A percentile compares a stretch with the other conserved stretches of the same genome.
Conservation (phyloP, 495 filamentous ascomycete genomes). For the Penicillium paxilli region DNA sequence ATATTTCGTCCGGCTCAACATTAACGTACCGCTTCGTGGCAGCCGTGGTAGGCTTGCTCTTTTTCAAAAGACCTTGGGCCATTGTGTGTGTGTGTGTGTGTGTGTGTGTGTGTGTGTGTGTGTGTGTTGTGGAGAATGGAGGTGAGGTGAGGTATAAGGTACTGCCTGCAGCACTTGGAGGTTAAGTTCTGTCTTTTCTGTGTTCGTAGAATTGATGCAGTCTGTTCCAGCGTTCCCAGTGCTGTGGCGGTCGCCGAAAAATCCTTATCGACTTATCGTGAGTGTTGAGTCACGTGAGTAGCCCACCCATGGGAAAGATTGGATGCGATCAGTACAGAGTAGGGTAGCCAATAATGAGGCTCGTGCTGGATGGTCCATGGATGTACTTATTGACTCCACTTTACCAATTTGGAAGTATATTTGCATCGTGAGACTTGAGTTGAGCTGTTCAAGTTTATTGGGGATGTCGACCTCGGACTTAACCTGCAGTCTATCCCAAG, state of each 20-base stretch:
- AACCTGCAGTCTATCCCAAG: too few relatives aligned
- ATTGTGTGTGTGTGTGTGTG: constrained; percentile 19
- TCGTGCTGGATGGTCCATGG: too few relatives aligned
- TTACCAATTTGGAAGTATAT: not conserved
- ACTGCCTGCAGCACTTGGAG: constrained; percentile 36
- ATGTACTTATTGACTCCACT: too few relatives aligned
- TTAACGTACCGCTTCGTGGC: constrained; percentile 33
- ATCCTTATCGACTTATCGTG: constrained; percentile 29
- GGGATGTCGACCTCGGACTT: too few relatives aligned
- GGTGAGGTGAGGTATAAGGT: not conserved
- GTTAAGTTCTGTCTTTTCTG: not conserved
- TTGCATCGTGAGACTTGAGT: constrained; percentile 1
- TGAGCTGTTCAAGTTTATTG: too few relatives aligned
- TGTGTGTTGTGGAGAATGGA: not conserved
- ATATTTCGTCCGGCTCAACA: not conserved
- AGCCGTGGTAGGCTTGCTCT: constrained; percentile 27
- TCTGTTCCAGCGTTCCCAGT: not conserved
- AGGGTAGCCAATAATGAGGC: too few relatives aligned
- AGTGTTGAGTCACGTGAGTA: constrained; percentile 4
- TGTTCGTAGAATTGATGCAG: too few relatives aligned
- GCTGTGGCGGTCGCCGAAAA: constrained; percentile 14
- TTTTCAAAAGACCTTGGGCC: constrained; percentile 44
- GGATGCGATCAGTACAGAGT: too few relatives aligned
- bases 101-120: not conserved
- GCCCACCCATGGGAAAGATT: too few relatives aligned